phyloP scores from a whole-genome alignment of 2,329 filamentous ascomycete species.

The Aphanocladium album region DNA sequence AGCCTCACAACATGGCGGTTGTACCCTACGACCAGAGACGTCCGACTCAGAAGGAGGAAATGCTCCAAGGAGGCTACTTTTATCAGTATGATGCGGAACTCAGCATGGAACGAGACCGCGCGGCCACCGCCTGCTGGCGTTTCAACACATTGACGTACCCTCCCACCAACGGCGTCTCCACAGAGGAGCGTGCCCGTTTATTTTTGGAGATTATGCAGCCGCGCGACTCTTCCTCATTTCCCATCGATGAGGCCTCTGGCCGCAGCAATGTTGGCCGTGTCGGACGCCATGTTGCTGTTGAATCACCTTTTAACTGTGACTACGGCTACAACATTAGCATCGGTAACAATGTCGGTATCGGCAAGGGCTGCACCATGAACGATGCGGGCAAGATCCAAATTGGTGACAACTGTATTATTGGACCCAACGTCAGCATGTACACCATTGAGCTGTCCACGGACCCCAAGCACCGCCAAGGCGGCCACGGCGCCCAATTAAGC shows the following conservation, averaged over 20 bases:
- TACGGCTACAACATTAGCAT: slow-evolving; percentile 94
- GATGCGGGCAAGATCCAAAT: slow-evolving; percentile 83
- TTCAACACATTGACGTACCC: slow-evolving; percentile 79
- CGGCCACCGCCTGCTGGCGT: slow-evolving; percentile 72
- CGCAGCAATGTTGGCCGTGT: slow-evolving; percentile 56
- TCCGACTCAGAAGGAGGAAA: slow-evolving; percentile 77
- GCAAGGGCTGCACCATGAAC: slow-evolving; percentile 76
- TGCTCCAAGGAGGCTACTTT: slow-evolving; percentile 77
- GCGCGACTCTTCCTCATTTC: slow-evolving; percentile 48
- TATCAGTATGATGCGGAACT: slow-evolving; percentile 74
- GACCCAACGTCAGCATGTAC: slow-evolving; percentile 82
- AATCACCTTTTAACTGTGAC: slow-evolving; percentile 86
- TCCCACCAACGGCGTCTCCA: slow-evolving; percentile 65
- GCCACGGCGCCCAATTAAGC: slow-evolving; percentile 65
- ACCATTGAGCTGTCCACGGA: slow-evolving; percentile 70
- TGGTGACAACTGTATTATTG: slow-evolving; percentile 70
- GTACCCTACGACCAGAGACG: slow-evolving; percentile 35
- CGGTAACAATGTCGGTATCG: slow-evolving; percentile 78
- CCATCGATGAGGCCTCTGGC: slow-evolving; percentile 49
- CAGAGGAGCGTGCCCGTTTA: slow-evolving; percentile 61
- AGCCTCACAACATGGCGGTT: slow-evolving; percentile 27
- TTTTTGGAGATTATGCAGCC: slow-evolving; percentile 70
- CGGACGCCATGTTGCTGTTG: slow-evolving; percentile 72
- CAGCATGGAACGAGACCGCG: slow-evolving; percentile 77
- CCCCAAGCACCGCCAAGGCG: slow-evolving; percentile 67